Conservation (phyloP, 257 asterid species). For the Paulownia fortunei region DNA sequence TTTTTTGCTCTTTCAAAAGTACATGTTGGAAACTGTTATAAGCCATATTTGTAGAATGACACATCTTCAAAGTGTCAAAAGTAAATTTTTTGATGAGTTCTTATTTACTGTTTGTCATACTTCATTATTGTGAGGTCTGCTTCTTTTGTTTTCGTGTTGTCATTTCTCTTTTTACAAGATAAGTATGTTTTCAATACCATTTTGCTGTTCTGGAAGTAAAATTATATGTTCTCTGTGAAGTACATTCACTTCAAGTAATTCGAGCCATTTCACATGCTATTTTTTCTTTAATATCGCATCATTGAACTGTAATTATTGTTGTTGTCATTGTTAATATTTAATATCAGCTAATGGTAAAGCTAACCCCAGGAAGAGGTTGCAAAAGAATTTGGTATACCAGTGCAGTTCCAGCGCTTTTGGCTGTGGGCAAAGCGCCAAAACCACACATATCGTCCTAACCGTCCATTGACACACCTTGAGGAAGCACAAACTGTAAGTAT, state of each 20-base stretch:
- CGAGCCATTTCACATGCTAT: conserved; percentile 10
- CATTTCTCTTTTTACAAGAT: conserved; percentile 18
- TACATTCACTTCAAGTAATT: conserved; percentile 1
- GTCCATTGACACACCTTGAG: conserved; percentile 49
- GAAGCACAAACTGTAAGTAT: conserved; percentile 49
- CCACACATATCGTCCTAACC: conserved; percentile 48
- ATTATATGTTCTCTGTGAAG: conserved; percentile 5
- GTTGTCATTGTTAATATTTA: conserved; percentile 9
- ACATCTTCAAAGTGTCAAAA: neutral
- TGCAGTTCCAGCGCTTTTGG: conserved; percentile 58
- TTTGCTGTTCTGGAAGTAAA: conserved; percentile 18
- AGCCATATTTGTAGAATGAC: neutral
- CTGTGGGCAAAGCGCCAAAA: conserved; percentile 56
- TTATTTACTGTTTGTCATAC: neutral
- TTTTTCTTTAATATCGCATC: neutral
- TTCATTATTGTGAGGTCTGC: conserved; percentile 6
- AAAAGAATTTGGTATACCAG: conserved; percentile 49
- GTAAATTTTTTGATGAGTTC: neutral
- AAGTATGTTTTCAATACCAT: neutral
- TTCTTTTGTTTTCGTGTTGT: neutral
- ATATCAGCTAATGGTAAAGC: conserved; percentile 35
- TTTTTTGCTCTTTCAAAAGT: neutral
- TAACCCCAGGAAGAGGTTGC: conserved; percentile 56
- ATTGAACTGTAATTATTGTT: conserved; percentile 4
- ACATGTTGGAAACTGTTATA: neutral